A percentile compares a stretch with the other conserved stretches of the same genome.
These are phyloP conservation scores for Acacia acuminata DNA, from an alignment of 306 rosid species.

Conservation along the genomic window DNA sequence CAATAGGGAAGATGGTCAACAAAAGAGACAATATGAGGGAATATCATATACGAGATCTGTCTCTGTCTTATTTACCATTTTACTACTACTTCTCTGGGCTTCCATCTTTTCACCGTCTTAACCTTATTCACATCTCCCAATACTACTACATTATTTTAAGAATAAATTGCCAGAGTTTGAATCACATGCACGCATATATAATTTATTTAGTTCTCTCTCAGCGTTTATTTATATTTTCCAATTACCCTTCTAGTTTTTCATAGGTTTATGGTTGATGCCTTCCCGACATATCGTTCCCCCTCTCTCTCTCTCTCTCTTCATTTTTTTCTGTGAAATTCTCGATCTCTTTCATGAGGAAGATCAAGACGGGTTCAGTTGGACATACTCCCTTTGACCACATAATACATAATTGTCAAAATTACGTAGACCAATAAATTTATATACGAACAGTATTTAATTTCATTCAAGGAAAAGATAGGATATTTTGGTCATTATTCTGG, in stretches of 20 bases:
- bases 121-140: constrained; percentile 4
- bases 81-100: constrained; percentile 14
- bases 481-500: background rate
- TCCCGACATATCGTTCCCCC: background rate
- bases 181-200: background rate
- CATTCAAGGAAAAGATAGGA: background rate
- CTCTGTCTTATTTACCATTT: constrained; percentile 39
- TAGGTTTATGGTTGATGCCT: background rate
- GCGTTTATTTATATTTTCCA: background rate
- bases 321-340: background rate
- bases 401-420: too few species aligned
- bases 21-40: constrained; percentile 47
- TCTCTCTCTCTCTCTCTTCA: background rate
- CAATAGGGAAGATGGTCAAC: constrained; percentile 35
- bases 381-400: background rate
- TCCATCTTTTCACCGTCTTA: constrained; percentile 21
- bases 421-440: background rate
- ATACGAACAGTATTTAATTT: background rate
- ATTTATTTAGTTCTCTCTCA: background rate
- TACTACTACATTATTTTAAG: background rate
- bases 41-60: constrained; percentile 37
- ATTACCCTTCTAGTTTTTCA: background rate
- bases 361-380: background rate
- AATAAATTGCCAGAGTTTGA: background rate
- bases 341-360: background rate